Evolutionary conservation across 768 basidiomycete genomes (phyloP).

Genomic region (Strobilomyces dryophilus): DNA sequence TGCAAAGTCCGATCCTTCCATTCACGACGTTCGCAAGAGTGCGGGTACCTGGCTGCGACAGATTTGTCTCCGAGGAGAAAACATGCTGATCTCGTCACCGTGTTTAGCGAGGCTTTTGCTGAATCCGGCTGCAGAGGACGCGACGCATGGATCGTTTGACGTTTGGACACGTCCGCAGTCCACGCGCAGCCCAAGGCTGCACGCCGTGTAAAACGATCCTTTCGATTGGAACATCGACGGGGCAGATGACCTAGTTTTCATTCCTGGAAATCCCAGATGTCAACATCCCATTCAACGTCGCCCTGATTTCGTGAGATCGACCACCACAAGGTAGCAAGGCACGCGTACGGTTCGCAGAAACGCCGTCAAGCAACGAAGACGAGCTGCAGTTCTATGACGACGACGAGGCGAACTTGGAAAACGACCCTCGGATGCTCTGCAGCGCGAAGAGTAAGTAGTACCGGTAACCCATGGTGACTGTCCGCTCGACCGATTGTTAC

Average conservation of each 20-base stretch:
- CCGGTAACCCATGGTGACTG: background rate
- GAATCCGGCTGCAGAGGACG: background rate
- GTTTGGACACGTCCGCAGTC: background rate
- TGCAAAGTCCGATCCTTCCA: background rate
- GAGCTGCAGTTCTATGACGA: background rate
- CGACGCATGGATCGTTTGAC: background rate
- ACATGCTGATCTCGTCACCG: background rate
- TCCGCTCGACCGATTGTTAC: too few relatives aligned
- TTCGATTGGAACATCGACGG: background rate
- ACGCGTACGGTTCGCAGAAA: background rate
- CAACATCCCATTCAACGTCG: background rate
- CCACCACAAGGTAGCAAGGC: background rate
- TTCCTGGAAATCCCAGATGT: background rate
- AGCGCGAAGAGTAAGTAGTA: background rate
- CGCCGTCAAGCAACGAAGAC: background rate
- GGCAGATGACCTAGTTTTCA: background rate
- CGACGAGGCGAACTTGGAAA: background rate
- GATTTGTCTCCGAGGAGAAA: background rate
- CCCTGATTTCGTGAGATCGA: slow-evolving; percentile 2
- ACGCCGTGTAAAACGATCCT: background rate
- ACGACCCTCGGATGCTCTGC: background rate
- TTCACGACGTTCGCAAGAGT: background rate
- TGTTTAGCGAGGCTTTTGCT: background rate
- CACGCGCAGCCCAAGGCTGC: background rate
- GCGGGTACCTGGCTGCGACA: background rate